Base-by-base conservation (phyloP, 805 yeast genomes). In the Zygosaccharomyces gambellarensis region DNA sequence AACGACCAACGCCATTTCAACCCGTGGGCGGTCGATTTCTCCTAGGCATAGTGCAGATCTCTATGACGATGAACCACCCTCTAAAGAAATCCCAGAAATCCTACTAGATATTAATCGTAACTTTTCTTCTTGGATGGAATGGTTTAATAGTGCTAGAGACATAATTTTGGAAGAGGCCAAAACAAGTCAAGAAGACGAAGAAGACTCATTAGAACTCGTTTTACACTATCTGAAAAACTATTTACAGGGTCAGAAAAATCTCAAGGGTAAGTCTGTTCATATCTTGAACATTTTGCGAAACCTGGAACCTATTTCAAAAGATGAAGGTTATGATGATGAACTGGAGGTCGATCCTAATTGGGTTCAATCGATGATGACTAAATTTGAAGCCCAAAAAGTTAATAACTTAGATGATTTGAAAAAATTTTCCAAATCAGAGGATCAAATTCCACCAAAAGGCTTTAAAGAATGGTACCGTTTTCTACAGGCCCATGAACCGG, bases 391-490 rank as follows among this genome's bases (percentile, higher is more conserved):
- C 9, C 46, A 43, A 5, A 49, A 54, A n/a, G 48, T 60, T 2
- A 9, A 19, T 14, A 14, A 17, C 19, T 10, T 34, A 5, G 38
- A 34, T 4, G 63, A 58, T 36, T 48, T 66, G 2, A 54, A 53
- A 45, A 32, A 27, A 10, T 39, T 47, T 22, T 50, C 65, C n/a
- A 23, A 25, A 6, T 46, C 43, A 14, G 10, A 28, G 6, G 49
- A 45, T 6, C 49, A 46, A 27, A 32, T 50, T 8, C 39, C 46
- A 29, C 65, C 65, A 0, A 47, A 34, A 44, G 65, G 64, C 3
- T 61, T 59, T 40, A 61, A 58, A 28, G 59, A 61, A 36, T 67
- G 71, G 70, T 57, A 53, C 46, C 51, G 53, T 14, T 62, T 56
- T 40, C 38, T 64, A 8, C 58, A 55, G 9, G 52, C 54, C 9